Percentiles rank a stretch among this genome's conserved stretches.
phyloP scores from a whole-genome alignment of 2,329 filamentous ascomycete species.

The Trichoderma gracile region DNA sequence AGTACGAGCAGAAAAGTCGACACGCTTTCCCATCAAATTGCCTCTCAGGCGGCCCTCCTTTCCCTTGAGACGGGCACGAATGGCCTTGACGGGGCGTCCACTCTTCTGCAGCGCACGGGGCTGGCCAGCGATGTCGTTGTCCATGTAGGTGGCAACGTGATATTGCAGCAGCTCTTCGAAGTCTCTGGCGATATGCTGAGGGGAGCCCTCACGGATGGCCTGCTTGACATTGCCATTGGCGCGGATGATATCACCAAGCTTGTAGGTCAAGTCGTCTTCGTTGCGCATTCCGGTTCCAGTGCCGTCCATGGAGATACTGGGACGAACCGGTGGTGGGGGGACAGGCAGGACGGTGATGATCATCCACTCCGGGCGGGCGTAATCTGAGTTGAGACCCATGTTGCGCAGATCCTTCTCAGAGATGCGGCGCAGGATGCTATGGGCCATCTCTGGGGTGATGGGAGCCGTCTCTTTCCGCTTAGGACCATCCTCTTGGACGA shows the following conservation, averaged over 20 bases:
- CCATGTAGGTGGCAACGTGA: conserved; percentile 99
- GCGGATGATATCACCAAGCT: conserved; percentile 96
- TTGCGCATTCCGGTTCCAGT: conserved; percentile 89
- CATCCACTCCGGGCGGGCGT: conserved; percentile 98
- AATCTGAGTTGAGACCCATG: conserved; percentile 91
- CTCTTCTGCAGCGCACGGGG: conserved; percentile 96
- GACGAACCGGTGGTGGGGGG: conserved; percentile 90
- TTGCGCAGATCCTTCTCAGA: conserved; percentile 76
- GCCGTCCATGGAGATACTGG: conserved; percentile 95
- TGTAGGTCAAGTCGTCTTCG: conserved; percentile 99
- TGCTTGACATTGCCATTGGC: conserved; percentile 94
- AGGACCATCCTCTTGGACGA: conserved; percentile 63
- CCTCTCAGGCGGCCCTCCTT: conserved; percentile 97
- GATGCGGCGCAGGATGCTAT: conserved; percentile 85
- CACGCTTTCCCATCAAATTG: conserved; percentile 99
- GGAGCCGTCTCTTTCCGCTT: conserved; percentile 75
- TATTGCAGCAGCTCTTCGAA: conserved; percentile 94
- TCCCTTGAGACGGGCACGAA: conserved; percentile 95
- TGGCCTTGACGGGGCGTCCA: conserved; percentile 92
- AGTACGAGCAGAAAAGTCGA: conserved; percentile 98
- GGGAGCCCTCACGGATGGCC: conserved; percentile 87
- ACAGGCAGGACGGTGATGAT: conserved; percentile 92
- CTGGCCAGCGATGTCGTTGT: conserved; percentile 96
- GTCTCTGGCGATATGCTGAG: conserved; percentile 85
- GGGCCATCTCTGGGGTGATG: conserved; percentile 80